Evolutionary conservation across 495 filamentous ascomycete species (phyloP), one percentile per base, ranked within the genome.

Genomic region (Aspergillus ellipticus): DNA sequence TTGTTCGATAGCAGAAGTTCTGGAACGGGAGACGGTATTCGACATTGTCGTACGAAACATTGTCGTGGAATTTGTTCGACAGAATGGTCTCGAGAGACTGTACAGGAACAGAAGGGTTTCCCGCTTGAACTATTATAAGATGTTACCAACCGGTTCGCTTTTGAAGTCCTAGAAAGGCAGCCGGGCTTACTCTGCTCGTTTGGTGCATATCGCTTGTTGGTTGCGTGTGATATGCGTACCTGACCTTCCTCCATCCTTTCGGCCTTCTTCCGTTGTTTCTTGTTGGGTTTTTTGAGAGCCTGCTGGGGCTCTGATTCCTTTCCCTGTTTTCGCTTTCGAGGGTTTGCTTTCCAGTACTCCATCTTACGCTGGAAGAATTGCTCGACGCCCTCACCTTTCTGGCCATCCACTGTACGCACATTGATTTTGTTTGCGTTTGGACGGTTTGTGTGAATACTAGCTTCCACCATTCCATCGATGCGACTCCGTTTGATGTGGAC

Each of bases 1-100:
- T 68, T 15, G 81, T 74, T 15, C 76, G 80, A 62, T 90, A 95
- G 51, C 87, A 89, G 49, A 81, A 66, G 64, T 90, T 90, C 41
- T 85, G 79, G 62, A 96, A 96, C 1, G 90, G 85, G 49, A 79
- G 78, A 48, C 58, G 61, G 56, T 70, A 84, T 37, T 59, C 66
- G 17, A 73, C 64, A 2, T 77, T 79, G 11, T 73, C 69, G 2
- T 59, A 78, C 56, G 60, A 75, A 52, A 58, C 73, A 20, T 74
- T 75, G 1, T 70, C 56, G 48, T 79, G 72, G n/a, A 60, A 68
- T 43, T 71, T 60, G 22, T 69, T 73, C 24, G 68, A 60, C 16
- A 78, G 42, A 20, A 82, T 79, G 16, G 65, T 66, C n/a, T 74
- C 70, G n/a, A 82, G 52, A 5, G 72, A 60, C 13, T 64, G 62